Evolutionary conservation across 2,329 filamentous ascomycete genomes (phyloP).

Genomic region (Colletotrichum eremochloae): DNA sequence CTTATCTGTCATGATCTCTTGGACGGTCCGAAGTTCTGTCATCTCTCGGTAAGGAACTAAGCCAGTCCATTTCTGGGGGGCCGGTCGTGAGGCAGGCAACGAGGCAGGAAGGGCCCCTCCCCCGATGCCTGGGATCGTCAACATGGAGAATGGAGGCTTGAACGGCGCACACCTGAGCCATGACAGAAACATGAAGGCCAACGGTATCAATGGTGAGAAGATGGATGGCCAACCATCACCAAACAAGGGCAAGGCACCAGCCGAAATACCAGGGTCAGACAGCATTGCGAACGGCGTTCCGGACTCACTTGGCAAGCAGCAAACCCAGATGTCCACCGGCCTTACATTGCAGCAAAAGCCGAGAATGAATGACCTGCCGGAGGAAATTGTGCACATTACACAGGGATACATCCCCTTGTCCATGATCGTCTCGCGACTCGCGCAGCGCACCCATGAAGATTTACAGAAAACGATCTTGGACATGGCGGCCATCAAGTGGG

Average conservation of each 20-base stretch:
- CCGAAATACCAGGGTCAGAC: slow-evolving; percentile 41
- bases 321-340: slow-evolving; percentile 34
- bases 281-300: slow-evolving; percentile 47
- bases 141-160: slow-evolving; percentile 68
- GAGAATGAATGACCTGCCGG: slow-evolving; percentile 69
- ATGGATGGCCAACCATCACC: slow-evolving; percentile 45
- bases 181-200: slow-evolving; percentile 62
- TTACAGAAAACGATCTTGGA: slow-evolving; percentile 78
- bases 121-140: slow-evolving; percentile 66
- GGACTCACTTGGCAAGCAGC: slow-evolving; percentile 44
- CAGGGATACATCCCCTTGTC: slow-evolving; percentile 82
- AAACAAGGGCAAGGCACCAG: slow-evolving; percentile 51
- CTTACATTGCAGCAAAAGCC: slow-evolving; percentile 35
- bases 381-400: slow-evolving; percentile 78
- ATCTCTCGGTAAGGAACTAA: slow-evolving; percentile 1
- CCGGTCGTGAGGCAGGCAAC: slow-evolving; percentile 40
- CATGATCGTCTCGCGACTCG: slow-evolving; percentile 80
- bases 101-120: slow-evolving; percentile 38
- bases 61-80: slow-evolving; percentile 25
- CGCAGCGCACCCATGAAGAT: slow-evolving; percentile 86
- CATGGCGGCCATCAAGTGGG: slow-evolving; percentile 76
- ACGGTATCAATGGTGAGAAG: slow-evolving; percentile 59
- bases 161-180: slow-evolving; percentile 68
- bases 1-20: slow-evolving; percentile 11
- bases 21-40: not conserved